A percentile compares a stretch with the other conserved stretches of the same genome.
Conservation (phyloP, 352 stramenopile genomes). For the Globisporangium apiculatum region DNA sequence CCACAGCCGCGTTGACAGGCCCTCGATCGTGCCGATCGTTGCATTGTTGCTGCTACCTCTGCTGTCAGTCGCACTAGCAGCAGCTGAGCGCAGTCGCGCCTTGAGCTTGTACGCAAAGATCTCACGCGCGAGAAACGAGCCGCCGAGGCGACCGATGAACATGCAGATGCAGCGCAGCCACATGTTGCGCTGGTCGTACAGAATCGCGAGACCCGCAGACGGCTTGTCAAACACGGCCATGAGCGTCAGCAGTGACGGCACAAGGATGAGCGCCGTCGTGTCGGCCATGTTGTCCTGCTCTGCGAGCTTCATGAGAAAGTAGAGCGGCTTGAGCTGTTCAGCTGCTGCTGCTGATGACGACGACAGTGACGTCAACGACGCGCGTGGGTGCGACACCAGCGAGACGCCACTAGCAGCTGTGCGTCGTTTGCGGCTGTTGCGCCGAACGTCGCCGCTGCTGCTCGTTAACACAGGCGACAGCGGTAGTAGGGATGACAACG, state of each 20-base stretch:
- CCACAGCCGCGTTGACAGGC: constrained; percentile 64
- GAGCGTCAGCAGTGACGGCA: constrained; percentile 71
- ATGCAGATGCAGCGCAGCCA: constrained; percentile 84
- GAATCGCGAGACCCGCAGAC: constrained; percentile 43
- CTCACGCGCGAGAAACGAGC: constrained; percentile 68
- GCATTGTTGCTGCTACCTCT: neutral
- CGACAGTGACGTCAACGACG: too few species aligned
- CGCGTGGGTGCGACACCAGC: too few species aligned
- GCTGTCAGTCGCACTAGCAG: neutral
- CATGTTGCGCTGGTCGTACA: constrained; percentile 67
- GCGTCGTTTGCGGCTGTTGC: neutral
- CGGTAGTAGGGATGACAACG: too few species aligned
- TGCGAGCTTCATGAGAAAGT: constrained; percentile 85
- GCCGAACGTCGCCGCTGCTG: neutral
- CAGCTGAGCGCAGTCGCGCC: constrained; percentile 26
- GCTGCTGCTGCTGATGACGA: constrained; percentile 1
- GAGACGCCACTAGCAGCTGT: too few species aligned
- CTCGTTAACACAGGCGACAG: neutral
- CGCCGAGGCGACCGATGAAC: constrained; percentile 69
- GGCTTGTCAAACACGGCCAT: constrained; percentile 73
- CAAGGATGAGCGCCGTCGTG: constrained; percentile 77
- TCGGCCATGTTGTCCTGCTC: constrained; percentile 88
- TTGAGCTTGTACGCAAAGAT: constrained; percentile 84
- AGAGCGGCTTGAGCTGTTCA: constrained; percentile 56
- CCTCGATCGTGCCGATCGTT: constrained; percentile 36